Percentiles rank a stretch among this genome's conserved stretches.
These are phyloP conservation scores for Penicillium atrosanguineum DNA, from an alignment of 495 filamentous ascomycete genomes.

Conservation along the genomic window DNA sequence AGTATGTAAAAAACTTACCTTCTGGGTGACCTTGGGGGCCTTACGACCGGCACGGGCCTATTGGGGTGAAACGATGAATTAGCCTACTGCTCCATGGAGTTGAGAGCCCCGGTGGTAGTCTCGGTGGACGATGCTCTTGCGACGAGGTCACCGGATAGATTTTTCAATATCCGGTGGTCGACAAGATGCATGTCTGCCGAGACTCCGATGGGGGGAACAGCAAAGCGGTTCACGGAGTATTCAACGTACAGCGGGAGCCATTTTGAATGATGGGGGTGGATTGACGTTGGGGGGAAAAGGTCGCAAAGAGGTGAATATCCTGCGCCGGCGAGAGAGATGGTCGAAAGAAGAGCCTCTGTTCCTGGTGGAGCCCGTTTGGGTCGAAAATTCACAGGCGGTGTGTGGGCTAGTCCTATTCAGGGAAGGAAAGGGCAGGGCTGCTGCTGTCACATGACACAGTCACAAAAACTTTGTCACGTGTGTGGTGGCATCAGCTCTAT, in stretches of 20 bases:
- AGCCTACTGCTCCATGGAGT: constrained; percentile 90
- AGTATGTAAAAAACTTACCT: constrained; percentile 43
- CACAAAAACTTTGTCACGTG: too few species aligned
- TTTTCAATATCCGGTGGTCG: constrained; percentile 22
- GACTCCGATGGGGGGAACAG: constrained; percentile 57
- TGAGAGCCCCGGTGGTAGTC: constrained; percentile 28
- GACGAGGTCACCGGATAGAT: constrained; percentile 14
- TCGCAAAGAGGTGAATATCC: constrained; percentile 62
- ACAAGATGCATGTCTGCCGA: constrained; percentile 8
- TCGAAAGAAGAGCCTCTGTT: constrained; percentile 23
- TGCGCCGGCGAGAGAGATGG: constrained; percentile 45
- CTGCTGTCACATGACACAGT: background rate
- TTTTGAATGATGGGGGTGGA: constrained; percentile 37
- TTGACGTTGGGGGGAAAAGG: constrained; percentile 31
- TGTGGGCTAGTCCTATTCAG: constrained; percentile 28
- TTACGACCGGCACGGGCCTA: constrained; percentile 53
- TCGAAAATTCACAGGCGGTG: constrained; percentile 24
- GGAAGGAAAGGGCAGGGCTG: constrained; percentile 25
- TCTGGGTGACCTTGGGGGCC: constrained; percentile 68
- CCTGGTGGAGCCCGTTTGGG: constrained; percentile 30
- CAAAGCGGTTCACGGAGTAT: constrained; percentile 70
- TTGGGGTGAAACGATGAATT: constrained; percentile 43
- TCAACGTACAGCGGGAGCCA: constrained; percentile 74
- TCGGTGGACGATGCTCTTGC: constrained; percentile 8
- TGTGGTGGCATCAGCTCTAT: too few species aligned